Evolutionary conservation across 2,329 filamentous ascomycete species (phyloP).

Genomic region (Celoporthe dispersa): DNA sequence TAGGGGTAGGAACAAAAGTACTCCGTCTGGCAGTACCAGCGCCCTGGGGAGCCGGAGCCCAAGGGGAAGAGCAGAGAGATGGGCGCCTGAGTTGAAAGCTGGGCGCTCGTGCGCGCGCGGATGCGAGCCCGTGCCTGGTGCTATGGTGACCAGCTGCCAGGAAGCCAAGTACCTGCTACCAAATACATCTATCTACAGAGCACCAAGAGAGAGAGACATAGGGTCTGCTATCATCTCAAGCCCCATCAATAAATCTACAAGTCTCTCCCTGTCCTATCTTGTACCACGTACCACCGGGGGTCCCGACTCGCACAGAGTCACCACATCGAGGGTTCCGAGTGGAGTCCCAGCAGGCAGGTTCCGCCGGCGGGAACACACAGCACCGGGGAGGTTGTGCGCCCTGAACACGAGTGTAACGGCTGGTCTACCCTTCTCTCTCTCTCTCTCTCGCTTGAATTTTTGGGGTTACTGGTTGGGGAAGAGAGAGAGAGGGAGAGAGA

Average conservation of each 20-base stretch:
- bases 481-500: neutral
- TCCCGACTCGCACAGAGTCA: neutral
- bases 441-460: neutral
- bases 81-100: neutral
- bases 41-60: no score
- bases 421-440: neutral
- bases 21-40: no score
- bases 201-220: neutral
- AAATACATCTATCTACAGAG: neutral
- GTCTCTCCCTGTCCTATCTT: neutral
- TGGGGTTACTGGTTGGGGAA: neutral
- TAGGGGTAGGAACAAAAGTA: no score
- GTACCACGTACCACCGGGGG: neutral
- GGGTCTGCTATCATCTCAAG: neutral
- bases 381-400: neutral
- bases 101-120: neutral
- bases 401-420: neutral
- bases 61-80: no score
- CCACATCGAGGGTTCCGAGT: neutral
- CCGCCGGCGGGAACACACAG: neutral
- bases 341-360: constrained; percentile 12
- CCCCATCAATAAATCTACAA: neutral
- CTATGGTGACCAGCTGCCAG: neutral
- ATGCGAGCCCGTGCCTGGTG: neutral
- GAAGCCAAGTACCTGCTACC: neutral